A percentile compares a stretch with the other conserved stretches of the same genome.
These are phyloP conservation scores for Diaporthe batatas DNA, from an alignment of 2,329 filamentous ascomycete species.

Conservation along the genomic window DNA sequence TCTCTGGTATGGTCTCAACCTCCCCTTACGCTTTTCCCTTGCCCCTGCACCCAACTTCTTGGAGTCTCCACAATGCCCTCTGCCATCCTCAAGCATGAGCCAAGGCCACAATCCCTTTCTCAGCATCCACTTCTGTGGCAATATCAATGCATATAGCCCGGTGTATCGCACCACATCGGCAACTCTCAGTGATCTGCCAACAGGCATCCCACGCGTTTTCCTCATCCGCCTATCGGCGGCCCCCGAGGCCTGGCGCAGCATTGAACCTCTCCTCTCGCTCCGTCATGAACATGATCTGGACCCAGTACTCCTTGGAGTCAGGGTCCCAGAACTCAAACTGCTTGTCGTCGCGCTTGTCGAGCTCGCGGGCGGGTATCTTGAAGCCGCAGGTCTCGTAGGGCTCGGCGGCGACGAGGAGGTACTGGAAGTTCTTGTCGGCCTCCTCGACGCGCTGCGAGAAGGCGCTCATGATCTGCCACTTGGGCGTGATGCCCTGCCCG, in stretches of 20 bases:
- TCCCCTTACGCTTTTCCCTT: slow-evolving; percentile 29
- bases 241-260: slow-evolving; percentile 71
- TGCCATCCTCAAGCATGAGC: neutral
- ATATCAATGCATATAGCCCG: neutral
- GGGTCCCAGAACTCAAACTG: slow-evolving; percentile 97
- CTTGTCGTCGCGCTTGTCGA: slow-evolving; percentile 88
- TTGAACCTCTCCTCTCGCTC: slow-evolving; percentile 93
- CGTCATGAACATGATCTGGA: slow-evolving; percentile 98
- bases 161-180: neutral
- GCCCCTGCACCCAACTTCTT: neutral
- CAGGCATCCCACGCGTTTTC: neutral
- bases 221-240: slow-evolving; percentile 55
- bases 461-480: slow-evolving; percentile 96
- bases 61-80: neutral
- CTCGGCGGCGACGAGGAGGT: slow-evolving; percentile 93
- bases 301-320: slow-evolving; percentile 96
- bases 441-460: slow-evolving; percentile 97
- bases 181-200: slow-evolving; percentile 5
- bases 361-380: slow-evolving; percentile 93
- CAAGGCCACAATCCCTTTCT: neutral
- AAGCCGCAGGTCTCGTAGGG: slow-evolving; percentile 98
- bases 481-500: slow-evolving; percentile 78
- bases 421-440: slow-evolving; percentile 94
- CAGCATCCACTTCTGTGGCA: neutral
- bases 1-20: slow-evolving; percentile 8